Conservation (phyloP, 176 grass and related monocot genomes). For the bread wheat (Triticum aestivum) region IWGSC_CS_RefSeq_v2.1 NC_057797.1:555833670-555834169, state of each 20-base stretch:
- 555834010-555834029: constrained; percentile 78
- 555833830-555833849: constrained; percentile 59
- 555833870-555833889: constrained; percentile 42
- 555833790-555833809: constrained; percentile 89
- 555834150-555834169: constrained; percentile 69
- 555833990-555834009: background rate
- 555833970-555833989: too few relatives aligned
- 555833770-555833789: constrained; percentile 70
- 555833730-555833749: constrained; percentile 67
- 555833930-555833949: too few relatives aligned
- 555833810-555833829: constrained; percentile 64
- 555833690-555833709: constrained; percentile 76
- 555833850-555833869: constrained; percentile 61
- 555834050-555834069: constrained; percentile 71
- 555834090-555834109: constrained; percentile 63
- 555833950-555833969: too few relatives aligned
- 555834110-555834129: constrained; percentile 69
- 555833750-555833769: constrained; percentile 88
- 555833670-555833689: constrained; percentile 81
- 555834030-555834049: constrained; percentile 57
- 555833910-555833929: constrained; percentile 41
- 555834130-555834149: constrained; percentile 62
- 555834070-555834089: constrained; percentile 62
- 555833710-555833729: constrained; percentile 73
- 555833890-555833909: constrained; percentile 61